Base-by-base conservation (phyloP, 225 moss, liverwort and hornwort genomes). In the Pleurozium schreberi region DNA sequence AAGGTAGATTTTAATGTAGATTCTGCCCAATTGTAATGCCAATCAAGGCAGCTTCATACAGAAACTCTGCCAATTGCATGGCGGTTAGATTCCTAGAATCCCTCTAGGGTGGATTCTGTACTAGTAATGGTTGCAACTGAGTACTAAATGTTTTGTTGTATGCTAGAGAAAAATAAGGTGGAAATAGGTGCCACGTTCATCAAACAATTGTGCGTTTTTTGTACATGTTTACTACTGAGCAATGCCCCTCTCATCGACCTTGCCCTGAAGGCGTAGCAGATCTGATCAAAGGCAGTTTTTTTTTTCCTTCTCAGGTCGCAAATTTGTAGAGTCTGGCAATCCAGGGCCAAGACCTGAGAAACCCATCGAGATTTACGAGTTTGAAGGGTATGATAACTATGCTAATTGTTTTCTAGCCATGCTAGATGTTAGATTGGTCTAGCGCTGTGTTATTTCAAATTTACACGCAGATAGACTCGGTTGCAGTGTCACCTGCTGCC, bases 331-430 rank as follows among this genome's bases (percentile, higher is more conserved):
- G 91, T 93, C 94, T 78, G 94, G 88, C 50, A 95, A 88, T 92
- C 93, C 91, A 79, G 93, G 96, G 63, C 95, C 95, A 58, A 92
- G 93, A 81, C 99, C 99, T 49, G 96, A 95, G 90, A 96, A 96
- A 82, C 95, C 96, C 36, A 96, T 99, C 88, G 99, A 97, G 87
- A 91, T 99, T 20, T 99, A 99, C 82, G 99, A 99, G 76, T 97
- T 96, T 91, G 99, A 99, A 93, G 97, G 99, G 99, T 98, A 87
- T 81, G 94, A 61, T 83, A 12, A 78, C 40, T 49, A 84, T 80
- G 36, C 75, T 34, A 2, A 40, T 82, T 79, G 40, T 65, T 75
- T 84, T 86, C 14, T 30, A 28, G 55, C 59, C 75, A 55, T 76
- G 60, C 67, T 80, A 57, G 75, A 58, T 21, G 52, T 66, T n/a